phyloP scores from a whole-genome alignment of 2,329 filamentous ascomycete genomes.

The Aureobasidium vineae region DNA sequence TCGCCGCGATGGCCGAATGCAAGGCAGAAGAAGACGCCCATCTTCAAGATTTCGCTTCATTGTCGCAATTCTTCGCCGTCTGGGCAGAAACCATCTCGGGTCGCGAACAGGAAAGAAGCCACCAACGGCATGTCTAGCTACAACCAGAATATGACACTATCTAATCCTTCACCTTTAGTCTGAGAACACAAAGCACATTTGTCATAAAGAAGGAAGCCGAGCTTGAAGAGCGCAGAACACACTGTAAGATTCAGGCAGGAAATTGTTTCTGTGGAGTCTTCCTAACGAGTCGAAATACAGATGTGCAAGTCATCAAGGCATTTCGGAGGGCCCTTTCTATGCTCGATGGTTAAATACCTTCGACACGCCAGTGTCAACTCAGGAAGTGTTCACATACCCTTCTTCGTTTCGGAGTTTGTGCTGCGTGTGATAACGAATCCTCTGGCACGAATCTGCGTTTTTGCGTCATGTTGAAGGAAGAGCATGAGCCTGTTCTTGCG shows the following conservation, averaged over 20 bases:
- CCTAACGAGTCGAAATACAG: conserved; percentile 33
- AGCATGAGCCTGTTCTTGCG: neutral
- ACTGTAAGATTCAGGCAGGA: conserved; percentile 58
- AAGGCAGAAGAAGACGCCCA: conserved; percentile 60
- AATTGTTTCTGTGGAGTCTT: neutral
- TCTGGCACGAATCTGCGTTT: neutral
- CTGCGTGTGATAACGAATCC: neutral
- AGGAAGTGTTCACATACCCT: neutral
- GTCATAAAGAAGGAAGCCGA: conserved; percentile 71
- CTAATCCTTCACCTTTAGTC: conserved; percentile 46
- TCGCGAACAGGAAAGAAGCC: conserved; percentile 73
- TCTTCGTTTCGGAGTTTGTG: neutral
- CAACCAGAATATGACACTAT: neutral
- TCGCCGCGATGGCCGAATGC: conserved; percentile 62
- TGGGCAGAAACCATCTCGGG: conserved; percentile 73
- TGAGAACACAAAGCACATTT: conserved; percentile 75
- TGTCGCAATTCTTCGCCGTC: conserved; percentile 71
- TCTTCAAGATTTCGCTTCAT: conserved; percentile 35
- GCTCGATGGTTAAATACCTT: conserved; percentile 35
- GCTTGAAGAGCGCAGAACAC: conserved; percentile 71
- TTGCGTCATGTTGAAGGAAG: neutral
- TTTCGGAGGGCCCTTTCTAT: conserved; percentile 52
- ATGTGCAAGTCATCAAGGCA: conserved; percentile 48
- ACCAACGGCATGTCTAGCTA: conserved; percentile 61
- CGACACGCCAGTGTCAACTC: neutral